Conservation (phyloP, 305 asterid genomes). For the Fraxinus floribunda region DNA sequence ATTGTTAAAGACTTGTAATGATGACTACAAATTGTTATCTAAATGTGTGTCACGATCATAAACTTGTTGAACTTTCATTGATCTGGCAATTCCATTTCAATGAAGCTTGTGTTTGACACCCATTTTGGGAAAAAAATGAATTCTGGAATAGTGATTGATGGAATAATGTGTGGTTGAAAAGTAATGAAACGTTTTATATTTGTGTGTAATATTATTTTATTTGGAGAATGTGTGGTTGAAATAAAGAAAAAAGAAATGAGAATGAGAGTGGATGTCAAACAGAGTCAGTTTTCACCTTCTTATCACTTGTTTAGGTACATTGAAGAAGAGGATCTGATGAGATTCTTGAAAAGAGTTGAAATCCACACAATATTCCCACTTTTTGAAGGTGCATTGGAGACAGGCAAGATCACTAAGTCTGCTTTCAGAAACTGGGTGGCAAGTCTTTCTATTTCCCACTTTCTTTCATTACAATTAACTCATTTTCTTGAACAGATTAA, state of each 20-base stretch:
- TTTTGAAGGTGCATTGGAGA: constrained; percentile 63
- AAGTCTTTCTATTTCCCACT: background rate
- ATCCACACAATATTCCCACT: constrained; percentile 64
- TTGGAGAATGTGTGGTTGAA: too few relatives aligned
- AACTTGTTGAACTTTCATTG: background rate
- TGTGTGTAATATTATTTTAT: too few relatives aligned
- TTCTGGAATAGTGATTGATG: too few relatives aligned
- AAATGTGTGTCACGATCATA: background rate
- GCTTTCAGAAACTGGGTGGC: constrained; percentile 78
- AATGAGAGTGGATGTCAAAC: too few relatives aligned
- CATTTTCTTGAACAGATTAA: background rate
- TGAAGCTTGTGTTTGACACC: too few relatives aligned
- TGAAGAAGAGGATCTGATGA: constrained; percentile 59
- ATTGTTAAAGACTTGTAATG: background rate
- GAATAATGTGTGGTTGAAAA: too few relatives aligned
- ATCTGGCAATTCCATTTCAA: background rate
- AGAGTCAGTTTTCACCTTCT: background rate
- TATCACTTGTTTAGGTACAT: constrained; percentile 41
- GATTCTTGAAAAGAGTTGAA: constrained; percentile 54
- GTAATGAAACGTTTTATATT: too few relatives aligned
- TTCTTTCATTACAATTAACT: background rate
- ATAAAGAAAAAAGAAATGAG: too few relatives aligned
- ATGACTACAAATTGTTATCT: background rate
- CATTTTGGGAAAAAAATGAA: too few relatives aligned
- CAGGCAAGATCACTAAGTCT: constrained; percentile 58